Conservation (phyloP, 192 early-diverging fungal genomes). For the Glomus cerebriforme region DNA sequence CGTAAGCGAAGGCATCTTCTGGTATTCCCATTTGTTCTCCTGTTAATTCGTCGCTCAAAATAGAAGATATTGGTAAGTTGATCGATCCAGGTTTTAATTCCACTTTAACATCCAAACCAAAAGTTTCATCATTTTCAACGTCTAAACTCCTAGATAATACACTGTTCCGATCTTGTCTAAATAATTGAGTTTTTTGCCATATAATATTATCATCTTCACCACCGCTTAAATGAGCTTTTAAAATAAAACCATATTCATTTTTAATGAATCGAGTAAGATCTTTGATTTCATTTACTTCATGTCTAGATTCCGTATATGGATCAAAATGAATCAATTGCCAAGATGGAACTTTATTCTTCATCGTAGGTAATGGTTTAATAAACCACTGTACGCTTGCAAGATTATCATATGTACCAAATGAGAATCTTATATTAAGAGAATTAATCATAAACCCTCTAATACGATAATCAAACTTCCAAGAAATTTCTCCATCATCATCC, state of each 20-base stretch:
- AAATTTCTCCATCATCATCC: neutral
- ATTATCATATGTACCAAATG: neutral
- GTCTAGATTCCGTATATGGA: neutral
- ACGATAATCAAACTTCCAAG: neutral
- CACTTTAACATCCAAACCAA: neutral
- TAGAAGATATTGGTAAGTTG: neutral
- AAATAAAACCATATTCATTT: slow-evolving; percentile 4
- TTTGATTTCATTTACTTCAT: neutral
- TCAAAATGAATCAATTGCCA: neutral
- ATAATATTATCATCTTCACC: neutral
- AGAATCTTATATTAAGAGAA: neutral
- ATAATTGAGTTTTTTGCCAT: slow-evolving; percentile 9
- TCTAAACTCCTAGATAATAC: neutral
- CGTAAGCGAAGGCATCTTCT: neutral
- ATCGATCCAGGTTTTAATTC: neutral
- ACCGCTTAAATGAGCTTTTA: neutral
- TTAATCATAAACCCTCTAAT: neutral
- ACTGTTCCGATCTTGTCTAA: neutral
- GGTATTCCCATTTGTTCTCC: neutral
- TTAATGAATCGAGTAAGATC: neutral
- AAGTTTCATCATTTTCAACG: neutral
- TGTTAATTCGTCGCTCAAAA: neutral
- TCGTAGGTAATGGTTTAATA: neutral
- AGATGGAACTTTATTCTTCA: neutral
- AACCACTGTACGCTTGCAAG: neutral